Percentiles rank a stretch among this genome's conserved stretches.
Conservation (phyloP, 805 yeast genomes). For the Candida sithepensis region DNA sequence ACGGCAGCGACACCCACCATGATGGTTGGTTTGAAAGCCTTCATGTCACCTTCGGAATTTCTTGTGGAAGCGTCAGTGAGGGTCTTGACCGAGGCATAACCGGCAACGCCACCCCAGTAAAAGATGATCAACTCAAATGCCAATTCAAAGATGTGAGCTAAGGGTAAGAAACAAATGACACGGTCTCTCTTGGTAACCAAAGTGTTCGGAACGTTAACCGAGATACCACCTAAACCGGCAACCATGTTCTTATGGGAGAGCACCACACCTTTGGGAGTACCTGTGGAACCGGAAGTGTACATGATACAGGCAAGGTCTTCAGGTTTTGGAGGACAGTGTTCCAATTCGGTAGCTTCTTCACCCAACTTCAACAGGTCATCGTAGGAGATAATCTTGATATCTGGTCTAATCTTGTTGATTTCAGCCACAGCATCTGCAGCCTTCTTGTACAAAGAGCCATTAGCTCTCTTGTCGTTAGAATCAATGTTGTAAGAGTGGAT, state of each 20-base stretch:
- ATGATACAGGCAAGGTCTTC: slow-evolving; percentile 69
- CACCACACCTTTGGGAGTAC: slow-evolving; percentile 82
- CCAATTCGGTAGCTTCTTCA: slow-evolving; percentile 37
- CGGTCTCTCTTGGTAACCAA: slow-evolving; percentile 58
- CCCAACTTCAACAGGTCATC: slow-evolving; percentile 70
- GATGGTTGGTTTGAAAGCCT: slow-evolving; percentile 81
- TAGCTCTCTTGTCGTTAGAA: slow-evolving; percentile 57
- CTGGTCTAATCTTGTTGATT: slow-evolving; percentile 69
- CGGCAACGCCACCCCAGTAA: slow-evolving; percentile 87
- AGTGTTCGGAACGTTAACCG: slow-evolving; percentile 53
- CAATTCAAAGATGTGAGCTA: slow-evolving; percentile 94
- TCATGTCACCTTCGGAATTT: slow-evolving; percentile 86
- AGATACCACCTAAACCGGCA: slow-evolving; percentile 84
- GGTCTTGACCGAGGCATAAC: slow-evolving; percentile 92
- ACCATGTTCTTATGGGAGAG: slow-evolving; percentile 63
- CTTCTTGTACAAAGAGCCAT: slow-evolving; percentile 54
- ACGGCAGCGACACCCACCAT: slow-evolving; percentile 99
- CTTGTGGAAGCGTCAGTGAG: slow-evolving; percentile 75
- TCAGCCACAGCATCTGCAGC: slow-evolving; percentile 58
- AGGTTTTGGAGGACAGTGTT: slow-evolving; percentile 46
- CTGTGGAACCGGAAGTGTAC: slow-evolving; percentile 88
- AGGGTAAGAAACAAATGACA: slow-evolving; percentile 83
- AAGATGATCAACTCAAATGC: slow-evolving; percentile 76
- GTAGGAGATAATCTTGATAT: slow-evolving; percentile 60
- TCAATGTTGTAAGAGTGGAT: slow-evolving; percentile 66